phyloP scores from a whole-genome alignment of 2,329 filamentous ascomycete genomes.

The Sclerotinia subarctica region DNA sequence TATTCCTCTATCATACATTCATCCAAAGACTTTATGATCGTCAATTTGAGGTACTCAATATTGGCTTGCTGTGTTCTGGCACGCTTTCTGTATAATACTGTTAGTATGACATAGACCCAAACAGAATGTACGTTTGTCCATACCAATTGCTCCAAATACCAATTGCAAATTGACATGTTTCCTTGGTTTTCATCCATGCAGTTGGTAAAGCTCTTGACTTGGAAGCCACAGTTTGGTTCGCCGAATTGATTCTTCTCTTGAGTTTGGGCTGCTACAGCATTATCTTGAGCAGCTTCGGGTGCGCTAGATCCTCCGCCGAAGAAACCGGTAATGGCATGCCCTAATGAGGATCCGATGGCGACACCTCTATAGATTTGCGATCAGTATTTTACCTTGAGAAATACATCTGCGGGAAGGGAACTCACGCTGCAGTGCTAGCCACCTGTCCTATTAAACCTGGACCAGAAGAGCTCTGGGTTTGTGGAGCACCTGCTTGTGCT shows the following conservation, averaged over 20 bases:
- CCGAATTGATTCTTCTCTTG: conserved; percentile 53
- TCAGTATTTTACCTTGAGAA: not conserved
- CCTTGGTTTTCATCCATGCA: conserved; percentile 96
- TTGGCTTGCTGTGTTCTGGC: conserved; percentile 66
- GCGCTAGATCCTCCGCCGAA: conserved; percentile 71
- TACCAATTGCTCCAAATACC: conserved; percentile 93
- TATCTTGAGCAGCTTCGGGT: conserved; percentile 51
- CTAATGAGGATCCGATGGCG: conserved; percentile 90
- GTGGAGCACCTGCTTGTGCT: conserved; percentile 34
- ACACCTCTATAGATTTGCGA: conserved; percentile 66
- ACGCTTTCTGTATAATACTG: conserved; percentile 61
- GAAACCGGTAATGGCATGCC: conserved; percentile 86
- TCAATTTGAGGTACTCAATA: conserved; percentile 20
- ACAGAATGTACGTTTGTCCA: conserved; percentile 25
- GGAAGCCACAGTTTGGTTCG: conserved; percentile 69
- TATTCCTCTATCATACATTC: conserved; percentile 15
- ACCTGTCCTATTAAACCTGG: conserved; percentile 93
- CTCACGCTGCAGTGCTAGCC: conserved; percentile 96
- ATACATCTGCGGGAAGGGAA: conserved; percentile 34
- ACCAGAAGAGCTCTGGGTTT: conserved; percentile 50
- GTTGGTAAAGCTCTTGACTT: conserved; percentile 82
- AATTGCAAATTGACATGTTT: conserved; percentile 93
- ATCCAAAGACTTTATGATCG: not conserved
- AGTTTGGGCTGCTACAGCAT: conserved; percentile 51
- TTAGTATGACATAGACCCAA: conserved; percentile 34